Evolutionary conservation across 192 early-diverging fungal genomes (phyloP).

Genomic region (Rhizophagus prolifer): DNA sequence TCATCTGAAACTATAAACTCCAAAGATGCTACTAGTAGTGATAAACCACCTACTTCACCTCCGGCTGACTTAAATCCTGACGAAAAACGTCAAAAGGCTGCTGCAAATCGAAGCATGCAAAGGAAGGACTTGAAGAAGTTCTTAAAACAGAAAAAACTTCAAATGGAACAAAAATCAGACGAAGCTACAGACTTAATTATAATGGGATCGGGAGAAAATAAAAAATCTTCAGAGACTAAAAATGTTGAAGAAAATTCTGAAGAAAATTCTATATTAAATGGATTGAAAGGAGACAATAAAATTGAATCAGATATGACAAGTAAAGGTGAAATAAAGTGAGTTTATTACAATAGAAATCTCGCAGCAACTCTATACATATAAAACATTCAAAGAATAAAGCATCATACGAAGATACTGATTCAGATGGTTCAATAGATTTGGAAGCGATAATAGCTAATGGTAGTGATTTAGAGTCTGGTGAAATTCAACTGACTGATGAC

Average conservation of each 20-base stretch:
- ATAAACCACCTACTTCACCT: neutral
- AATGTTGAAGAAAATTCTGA: neutral
- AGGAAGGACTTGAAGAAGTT: constrained; percentile 12
- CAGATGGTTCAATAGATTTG: constrained; percentile 26
- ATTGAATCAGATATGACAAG: neutral
- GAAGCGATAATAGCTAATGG: constrained; percentile 4
- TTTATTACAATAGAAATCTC: neutral
- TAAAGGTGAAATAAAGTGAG: neutral
- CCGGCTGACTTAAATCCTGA: neutral
- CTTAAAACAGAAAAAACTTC: constrained; percentile 15
- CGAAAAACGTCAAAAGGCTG: constrained; percentile 25
- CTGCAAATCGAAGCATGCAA: neutral
- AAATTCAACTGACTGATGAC: constrained; percentile 2
- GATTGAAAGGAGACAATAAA: too few species aligned
- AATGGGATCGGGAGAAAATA: neutral
- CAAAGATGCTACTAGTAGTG: neutral
- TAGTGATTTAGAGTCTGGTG: constrained; percentile 27
- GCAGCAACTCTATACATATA: neutral
- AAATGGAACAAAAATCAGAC: neutral
- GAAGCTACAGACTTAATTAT: constrained; percentile 14
- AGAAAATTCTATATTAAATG: neutral
- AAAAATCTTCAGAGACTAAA: neutral
- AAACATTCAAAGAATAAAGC: neutral
- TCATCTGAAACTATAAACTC: neutral
- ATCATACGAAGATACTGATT: neutral